Evolutionary conservation across 2,329 filamentous ascomycete species (phyloP), one percentile per base, ranked within the genome.

Genomic region (Bisporella sp.): DNA sequence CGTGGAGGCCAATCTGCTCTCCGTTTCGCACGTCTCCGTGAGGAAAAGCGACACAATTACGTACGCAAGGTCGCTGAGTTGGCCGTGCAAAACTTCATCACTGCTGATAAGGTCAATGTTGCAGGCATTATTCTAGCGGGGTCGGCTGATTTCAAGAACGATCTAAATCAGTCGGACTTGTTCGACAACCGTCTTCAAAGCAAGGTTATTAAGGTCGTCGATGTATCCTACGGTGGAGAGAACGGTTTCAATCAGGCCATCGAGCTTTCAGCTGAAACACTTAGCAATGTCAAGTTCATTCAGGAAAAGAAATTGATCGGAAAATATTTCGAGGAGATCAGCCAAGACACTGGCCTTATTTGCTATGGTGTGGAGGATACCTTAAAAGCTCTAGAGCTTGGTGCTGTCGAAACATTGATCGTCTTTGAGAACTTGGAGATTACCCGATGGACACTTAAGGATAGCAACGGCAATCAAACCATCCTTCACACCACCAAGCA

Each of bases 241-340:
- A 97, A 97, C 76, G 93, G 93, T 44, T 99, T 99, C 81, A 99
- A 99, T 76, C 95, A 99, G 75, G 93, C 93, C 54, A 99, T 99
- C 58, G 93, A 99, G 68, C 73, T 99, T 64, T 86, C 93, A 30
- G 82, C 90, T 6, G 95, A 99, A 77, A 99, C 93, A 6, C 81
- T 99, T 45, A 88, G 91, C 72, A 99, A 97, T 68, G 93, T 99
- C 80, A 99, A 99, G 75, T 99, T 99, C 71, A 96, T 99, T 69
- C 93, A 99, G 73, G 93, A 99, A 80, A 99, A 99, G 86, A 99
- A 96, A 77, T 83, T 99, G 57, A 99, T 99, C 66, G 92, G 92
- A 69, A 90, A 88, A 68, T 99, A 99, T 78, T 99, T 99, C 64
- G 91, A 99, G 69, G 92, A 99, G 73, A 97, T 99, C 66, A 96